phyloP scores from a whole-genome alignment of 805 yeast species.

The Kluyveromyces siamensis region DNA sequence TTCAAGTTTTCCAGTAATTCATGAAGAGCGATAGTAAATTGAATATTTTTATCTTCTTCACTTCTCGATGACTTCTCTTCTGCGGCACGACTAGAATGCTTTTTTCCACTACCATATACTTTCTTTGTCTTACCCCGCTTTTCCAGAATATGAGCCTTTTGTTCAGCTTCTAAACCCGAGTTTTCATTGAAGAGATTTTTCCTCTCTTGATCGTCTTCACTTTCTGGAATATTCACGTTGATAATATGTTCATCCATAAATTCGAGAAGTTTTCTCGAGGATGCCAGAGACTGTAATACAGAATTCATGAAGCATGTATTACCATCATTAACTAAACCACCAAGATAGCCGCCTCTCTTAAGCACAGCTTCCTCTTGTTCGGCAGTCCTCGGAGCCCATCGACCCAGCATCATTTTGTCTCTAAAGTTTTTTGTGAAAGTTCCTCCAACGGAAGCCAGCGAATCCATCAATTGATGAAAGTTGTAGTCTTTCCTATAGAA shows the following conservation, averaged over 20 bases:
- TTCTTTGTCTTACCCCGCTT: constrained; percentile 9
- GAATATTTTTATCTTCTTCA: constrained; percentile 20
- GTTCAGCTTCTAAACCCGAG: constrained; percentile 9
- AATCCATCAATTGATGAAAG: constrained; percentile 6
- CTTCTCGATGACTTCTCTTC: constrained; percentile 3
- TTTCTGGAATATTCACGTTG: not conserved
- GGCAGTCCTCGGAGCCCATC: constrained; percentile 14
- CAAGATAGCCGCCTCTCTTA: constrained; percentile 62
- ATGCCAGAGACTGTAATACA: constrained; percentile 75
- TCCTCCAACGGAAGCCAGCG: constrained; percentile 5
- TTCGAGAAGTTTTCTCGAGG: constrained; percentile 49
- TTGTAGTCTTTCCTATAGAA: constrained; percentile 7
- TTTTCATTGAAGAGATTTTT: constrained; percentile 10
- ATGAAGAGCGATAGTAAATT: constrained; percentile 47
- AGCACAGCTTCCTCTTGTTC: constrained; percentile 30
- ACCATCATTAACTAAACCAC: constrained; percentile 85
- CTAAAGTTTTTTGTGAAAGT: constrained; percentile 6
- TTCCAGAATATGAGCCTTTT: constrained; percentile 13
- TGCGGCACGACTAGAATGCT: constrained; percentile 7
- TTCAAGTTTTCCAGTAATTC: constrained; percentile 48
- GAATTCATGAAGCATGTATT: constrained; percentile 94
- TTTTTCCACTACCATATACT: constrained; percentile 14
- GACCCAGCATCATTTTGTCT: constrained; percentile 10
- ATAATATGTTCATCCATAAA: constrained; percentile 42
- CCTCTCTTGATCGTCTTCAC: constrained; percentile 4